phyloP scores from a whole-genome alignment of 495 filamentous ascomycete species.

The Aspergillus incahuasiensis region DNA sequence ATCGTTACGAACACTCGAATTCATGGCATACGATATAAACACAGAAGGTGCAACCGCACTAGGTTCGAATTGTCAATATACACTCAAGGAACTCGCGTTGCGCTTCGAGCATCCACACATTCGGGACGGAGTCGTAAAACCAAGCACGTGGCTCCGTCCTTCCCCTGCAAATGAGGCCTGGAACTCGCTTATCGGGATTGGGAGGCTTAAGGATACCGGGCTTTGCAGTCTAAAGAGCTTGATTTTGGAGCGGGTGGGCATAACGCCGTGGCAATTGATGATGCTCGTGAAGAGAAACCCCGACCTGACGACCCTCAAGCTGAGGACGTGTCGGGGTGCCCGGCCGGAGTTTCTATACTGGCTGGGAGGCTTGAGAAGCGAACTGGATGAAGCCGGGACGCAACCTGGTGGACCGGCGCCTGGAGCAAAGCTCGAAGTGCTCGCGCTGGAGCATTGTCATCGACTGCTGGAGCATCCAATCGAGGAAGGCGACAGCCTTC shows the following conservation, averaged over 20 bases:
- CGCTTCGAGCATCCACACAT: constrained; percentile 37
- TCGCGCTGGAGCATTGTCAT: constrained; percentile 31
- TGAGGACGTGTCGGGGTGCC: constrained; percentile 30
- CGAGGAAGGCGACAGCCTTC: constrained; percentile 2
- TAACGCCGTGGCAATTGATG: constrained; percentile 33
- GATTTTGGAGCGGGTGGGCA: constrained; percentile 29
- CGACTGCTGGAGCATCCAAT: constrained; percentile 7
- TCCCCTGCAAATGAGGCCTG: constrained; percentile 29
- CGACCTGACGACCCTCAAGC: constrained; percentile 21
- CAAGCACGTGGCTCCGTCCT: constrained; percentile 23
- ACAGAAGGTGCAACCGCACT: constrained; percentile 21
- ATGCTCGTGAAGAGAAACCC: constrained; percentile 31
- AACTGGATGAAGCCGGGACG: constrained; percentile 11
- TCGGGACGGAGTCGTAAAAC: constrained; percentile 23
- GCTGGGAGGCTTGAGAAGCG: constrained; percentile 24
- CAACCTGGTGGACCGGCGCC: constrained; percentile 15
- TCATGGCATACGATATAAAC: constrained; percentile 31
- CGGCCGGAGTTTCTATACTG: constrained; percentile 32
- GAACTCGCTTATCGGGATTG: constrained; percentile 29
- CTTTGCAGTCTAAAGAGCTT: constrained; percentile 23
- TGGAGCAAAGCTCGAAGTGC: constrained; percentile 20
- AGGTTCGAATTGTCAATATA: constrained; percentile 18
- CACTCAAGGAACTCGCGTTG: constrained; percentile 28
- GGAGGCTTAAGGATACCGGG: constrained; percentile 14
- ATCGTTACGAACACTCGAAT: constrained; percentile 25